Percentiles rank a stretch among this genome's conserved stretches.
phyloP scores from a whole-genome alignment of 1,284 basidiomycete genomes.

The Ustilago crameri region DNA sequence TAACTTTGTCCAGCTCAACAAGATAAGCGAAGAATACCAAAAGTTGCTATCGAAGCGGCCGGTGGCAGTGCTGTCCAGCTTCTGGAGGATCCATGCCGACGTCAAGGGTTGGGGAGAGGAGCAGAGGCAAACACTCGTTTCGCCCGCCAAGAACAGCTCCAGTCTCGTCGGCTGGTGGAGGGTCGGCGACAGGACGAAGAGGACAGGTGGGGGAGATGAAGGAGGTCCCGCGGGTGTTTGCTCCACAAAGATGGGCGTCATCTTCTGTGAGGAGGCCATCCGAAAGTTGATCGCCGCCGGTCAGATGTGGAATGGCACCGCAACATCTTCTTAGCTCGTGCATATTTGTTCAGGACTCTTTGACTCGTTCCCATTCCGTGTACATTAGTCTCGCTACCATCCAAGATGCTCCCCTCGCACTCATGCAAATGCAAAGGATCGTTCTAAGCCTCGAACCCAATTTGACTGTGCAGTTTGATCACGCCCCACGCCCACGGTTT shows the following conservation, averaged over 20 bases:
- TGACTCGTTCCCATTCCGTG: neutral
- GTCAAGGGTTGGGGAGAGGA: slow-evolving; percentile 49
- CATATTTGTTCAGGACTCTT: neutral
- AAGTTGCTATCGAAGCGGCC: slow-evolving; percentile 35
- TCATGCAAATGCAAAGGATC: no score
- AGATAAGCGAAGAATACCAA: slow-evolving; percentile 15
- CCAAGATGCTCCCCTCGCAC: no score
- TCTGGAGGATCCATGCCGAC: slow-evolving; percentile 56
- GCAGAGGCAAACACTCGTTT: slow-evolving; percentile 37
- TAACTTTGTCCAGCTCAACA: slow-evolving; percentile 33
- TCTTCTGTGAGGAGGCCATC: slow-evolving; percentile 56
- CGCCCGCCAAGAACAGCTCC: slow-evolving; percentile 29
- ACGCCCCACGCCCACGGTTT: neutral
- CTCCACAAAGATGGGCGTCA: slow-evolving; percentile 43
- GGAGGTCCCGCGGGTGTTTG: slow-evolving; percentile 53
- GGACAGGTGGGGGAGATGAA: slow-evolving; percentile 44
- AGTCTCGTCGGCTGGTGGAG: slow-evolving; percentile 60
- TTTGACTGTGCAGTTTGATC: neutral
- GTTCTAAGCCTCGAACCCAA: no score
- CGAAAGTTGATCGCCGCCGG: slow-evolving; percentile 51
- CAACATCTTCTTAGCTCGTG: neutral
- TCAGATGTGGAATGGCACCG: slow-evolving; percentile 38
- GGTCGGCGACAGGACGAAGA: slow-evolving; percentile 34
- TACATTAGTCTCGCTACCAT: no score
- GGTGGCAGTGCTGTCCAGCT: slow-evolving; percentile 51